Conservation (phyloP, 31 red algal genomes). For the Odonthalia washingtoniensis region DNA sequence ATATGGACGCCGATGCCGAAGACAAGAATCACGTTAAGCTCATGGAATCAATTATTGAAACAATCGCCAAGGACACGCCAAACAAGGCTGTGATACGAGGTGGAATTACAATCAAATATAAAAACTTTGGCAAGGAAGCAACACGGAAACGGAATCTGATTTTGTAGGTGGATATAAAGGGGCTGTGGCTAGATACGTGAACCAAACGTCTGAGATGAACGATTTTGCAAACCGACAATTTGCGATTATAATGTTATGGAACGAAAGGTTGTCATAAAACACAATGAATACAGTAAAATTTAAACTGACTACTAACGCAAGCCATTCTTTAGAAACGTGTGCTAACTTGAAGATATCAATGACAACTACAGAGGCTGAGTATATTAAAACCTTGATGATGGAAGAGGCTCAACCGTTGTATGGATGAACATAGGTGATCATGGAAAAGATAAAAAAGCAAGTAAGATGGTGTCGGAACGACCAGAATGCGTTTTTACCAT, state of each 20-base stretch:
- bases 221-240: background rate
- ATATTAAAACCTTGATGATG: background rate
- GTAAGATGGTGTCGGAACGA: too few species aligned
- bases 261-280: background rate
- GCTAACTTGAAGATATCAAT: background rate
- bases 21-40: background rate
- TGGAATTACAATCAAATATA: background rate
- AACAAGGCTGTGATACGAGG: background rate
- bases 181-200: background rate
- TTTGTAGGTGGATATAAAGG: background rate
- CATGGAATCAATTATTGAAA: background rate
- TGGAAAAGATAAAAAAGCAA: too few species aligned
- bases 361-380: background rate
- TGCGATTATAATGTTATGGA: background rate
- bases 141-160: background rate
- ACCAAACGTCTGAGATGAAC: background rate
- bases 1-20: background rate
- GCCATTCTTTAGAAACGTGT: background rate
- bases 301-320: background rate
- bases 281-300: background rate
- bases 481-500: too few species aligned
- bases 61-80: background rate
- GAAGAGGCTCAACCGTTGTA: background rate
- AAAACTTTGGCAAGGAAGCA: background rate
- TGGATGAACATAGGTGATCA: too few species aligned